Percentiles rank a stretch among this genome's conserved stretches.
Conservation (phyloP, 2,329 filamentous ascomycete species). For the Aureobasidium lini region DNA sequence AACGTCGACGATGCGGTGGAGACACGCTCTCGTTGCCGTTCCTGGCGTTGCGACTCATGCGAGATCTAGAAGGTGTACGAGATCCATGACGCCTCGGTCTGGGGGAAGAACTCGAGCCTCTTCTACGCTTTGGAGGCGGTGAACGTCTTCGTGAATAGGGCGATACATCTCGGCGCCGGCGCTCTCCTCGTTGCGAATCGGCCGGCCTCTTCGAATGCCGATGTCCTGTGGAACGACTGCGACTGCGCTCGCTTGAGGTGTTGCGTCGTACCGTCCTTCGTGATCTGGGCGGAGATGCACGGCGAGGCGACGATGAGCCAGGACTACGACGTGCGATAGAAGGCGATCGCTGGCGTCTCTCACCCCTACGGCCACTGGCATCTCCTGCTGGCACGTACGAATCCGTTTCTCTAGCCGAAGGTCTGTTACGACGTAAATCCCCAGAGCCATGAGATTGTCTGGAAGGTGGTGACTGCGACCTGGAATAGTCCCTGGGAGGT, state of each 20-base stretch:
- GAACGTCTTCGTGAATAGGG: slow-evolving; percentile 23
- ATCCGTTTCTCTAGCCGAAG: slow-evolving; percentile 46
- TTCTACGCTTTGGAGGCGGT: slow-evolving; percentile 15
- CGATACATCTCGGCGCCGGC: slow-evolving; percentile 19
- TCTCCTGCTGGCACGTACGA: slow-evolving; percentile 48
- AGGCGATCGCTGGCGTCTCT: slow-evolving; percentile 15
- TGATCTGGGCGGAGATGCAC: background rate
- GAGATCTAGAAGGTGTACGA: slow-evolving; percentile 29
- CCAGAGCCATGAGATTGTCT: slow-evolving; percentile 42
- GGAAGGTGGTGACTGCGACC: slow-evolving; percentile 46
- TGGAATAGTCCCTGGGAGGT: slow-evolving; percentile 30
- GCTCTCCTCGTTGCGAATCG: slow-evolving; percentile 2
- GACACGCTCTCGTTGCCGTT: slow-evolving; percentile 8
- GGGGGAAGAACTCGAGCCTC: background rate
- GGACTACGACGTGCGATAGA: slow-evolving; percentile 7
- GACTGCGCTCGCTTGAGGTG: slow-evolving; percentile 11
- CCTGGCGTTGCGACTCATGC: slow-evolving; percentile 18
- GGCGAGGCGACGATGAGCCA: slow-evolving; percentile 12
- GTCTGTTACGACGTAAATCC: slow-evolving; percentile 34
- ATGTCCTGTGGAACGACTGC: slow-evolving; percentile 9
- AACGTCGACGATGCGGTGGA: slow-evolving; percentile 5
- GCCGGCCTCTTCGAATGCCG: background rate
- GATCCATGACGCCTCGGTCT: slow-evolving; percentile 12
- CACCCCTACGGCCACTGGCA: slow-evolving; percentile 12
- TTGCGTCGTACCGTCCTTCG: slow-evolving; percentile 3